These are phyloP conservation scores for Parathielavia hyrcaniae DNA, from an alignment of 495 filamentous ascomycete genomes.

Conservation along the genomic window DNA sequence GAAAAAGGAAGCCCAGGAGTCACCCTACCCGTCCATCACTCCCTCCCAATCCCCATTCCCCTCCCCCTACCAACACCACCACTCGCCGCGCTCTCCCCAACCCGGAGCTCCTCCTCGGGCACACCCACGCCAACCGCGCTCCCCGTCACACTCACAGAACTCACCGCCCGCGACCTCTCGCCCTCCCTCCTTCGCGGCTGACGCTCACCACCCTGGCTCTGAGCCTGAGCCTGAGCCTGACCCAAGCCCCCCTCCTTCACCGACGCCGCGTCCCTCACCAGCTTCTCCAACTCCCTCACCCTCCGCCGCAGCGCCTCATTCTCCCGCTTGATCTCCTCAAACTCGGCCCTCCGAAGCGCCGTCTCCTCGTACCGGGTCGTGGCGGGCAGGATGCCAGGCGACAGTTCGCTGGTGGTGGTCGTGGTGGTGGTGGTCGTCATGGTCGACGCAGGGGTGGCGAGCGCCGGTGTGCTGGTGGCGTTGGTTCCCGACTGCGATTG, in stretches of 20 bases:
- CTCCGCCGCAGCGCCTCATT: constrained; percentile 70
- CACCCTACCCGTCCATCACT: background rate
- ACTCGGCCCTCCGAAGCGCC: constrained; percentile 58
- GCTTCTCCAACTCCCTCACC: constrained; percentile 65
- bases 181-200: constrained; percentile 38
- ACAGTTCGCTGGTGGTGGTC: constrained; percentile 31
- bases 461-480: constrained; percentile 9
- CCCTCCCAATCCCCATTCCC: background rate
- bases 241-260: constrained; percentile 11
- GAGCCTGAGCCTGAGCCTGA: background rate
- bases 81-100: constrained; percentile 50
- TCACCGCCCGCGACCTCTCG: constrained; percentile 28
- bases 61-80: background rate
- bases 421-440: background rate
- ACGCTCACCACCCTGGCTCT: constrained; percentile 28
- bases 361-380: constrained; percentile 67
- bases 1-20: background rate
- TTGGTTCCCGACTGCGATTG: constrained; percentile 4
- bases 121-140: constrained; percentile 39
- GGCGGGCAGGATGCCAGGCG: constrained; percentile 44
- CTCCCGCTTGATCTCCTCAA: constrained; percentile 69
- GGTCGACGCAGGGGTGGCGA: constrained; percentile 17
- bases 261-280: constrained; percentile 33
- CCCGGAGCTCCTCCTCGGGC: constrained; percentile 45
- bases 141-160: constrained; percentile 31